These are phyloP conservation scores for Thalia dealbata DNA, from an alignment of 176 grass and related monocot species.

Conservation along the genomic window DNA sequence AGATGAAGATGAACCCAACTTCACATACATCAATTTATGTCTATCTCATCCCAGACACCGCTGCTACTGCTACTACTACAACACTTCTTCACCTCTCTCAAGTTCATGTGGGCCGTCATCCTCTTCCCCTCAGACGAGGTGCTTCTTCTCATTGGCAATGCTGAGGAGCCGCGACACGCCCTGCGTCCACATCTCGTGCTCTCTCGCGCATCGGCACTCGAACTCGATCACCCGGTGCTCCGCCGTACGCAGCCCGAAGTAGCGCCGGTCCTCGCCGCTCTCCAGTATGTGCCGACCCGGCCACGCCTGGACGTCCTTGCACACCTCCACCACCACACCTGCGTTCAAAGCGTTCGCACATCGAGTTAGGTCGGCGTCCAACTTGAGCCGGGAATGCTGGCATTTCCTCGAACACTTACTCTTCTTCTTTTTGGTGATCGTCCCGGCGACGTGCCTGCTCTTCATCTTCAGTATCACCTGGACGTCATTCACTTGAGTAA, in stretches of 20 bases:
- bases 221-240: conserved; percentile 93
- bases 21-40: neutral
- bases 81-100: neutral
- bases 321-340: conserved; percentile 80
- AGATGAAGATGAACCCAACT: neutral
- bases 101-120: neutral
- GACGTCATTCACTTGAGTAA: neutral
- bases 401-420: conserved; percentile 28
- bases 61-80: too few relatives aligned
- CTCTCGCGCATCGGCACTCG: conserved; percentile 51
- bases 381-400: neutral
- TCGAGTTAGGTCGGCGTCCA: neutral
- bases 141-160: conserved; percentile 43
- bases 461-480: conserved; percentile 98
- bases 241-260: conserved; percentile 76
- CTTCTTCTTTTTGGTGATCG: conserved; percentile 97
- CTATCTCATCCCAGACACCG: neutral
- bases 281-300: conserved; percentile 77
- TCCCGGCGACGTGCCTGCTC: conserved; percentile 68
- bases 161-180: conserved; percentile 66
- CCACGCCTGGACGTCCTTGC: conserved; percentile 75
- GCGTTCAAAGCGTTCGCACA: neutral
- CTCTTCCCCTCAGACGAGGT: conserved; percentile 12
- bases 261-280: conserved; percentile 63
- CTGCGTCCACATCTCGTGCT: conserved; percentile 74